Conservation (phyloP, 257 asterid genomes). For the Thymus mandschuricus region DNA sequence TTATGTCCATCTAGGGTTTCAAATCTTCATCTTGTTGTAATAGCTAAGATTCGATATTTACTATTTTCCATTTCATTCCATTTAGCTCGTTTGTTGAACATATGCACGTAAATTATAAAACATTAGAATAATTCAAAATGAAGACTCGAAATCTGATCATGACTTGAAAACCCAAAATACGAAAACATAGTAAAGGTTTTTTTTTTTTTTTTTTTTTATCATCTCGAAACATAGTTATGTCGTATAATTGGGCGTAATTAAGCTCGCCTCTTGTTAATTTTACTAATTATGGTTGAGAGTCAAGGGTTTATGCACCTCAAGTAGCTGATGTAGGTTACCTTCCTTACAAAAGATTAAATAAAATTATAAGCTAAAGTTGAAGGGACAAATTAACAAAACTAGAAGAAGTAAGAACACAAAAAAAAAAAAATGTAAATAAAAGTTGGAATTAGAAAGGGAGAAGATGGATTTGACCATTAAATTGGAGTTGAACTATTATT, state of each 20-base stretch:
- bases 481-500: not conserved
- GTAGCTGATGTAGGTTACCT: too few relatives aligned
- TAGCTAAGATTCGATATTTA: too few relatives aligned
- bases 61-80: too few relatives aligned
- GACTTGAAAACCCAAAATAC: not conserved
- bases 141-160: not conserved
- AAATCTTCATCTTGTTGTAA: too few relatives aligned
- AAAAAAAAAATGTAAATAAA: too few relatives aligned
- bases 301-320: too few relatives aligned
- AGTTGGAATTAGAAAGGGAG: not conserved
- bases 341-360: not conserved
- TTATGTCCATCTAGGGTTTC: not conserved
- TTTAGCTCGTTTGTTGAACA: too few relatives aligned
- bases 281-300: too few relatives aligned
- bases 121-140: not conserved
- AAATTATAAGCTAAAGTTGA: not conserved
- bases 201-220: not conserved
- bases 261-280: too few relatives aligned
- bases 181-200: not conserved
- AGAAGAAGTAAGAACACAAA: too few relatives aligned
- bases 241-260: too few relatives aligned
- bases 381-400: not conserved
- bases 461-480: constrained; percentile 8
- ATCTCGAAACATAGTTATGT: not conserved
- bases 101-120: too few relatives aligned